phyloP scores from a whole-genome alignment of 2,329 filamentous ascomycete genomes.

The Aspergillus tubingensis region DNA sequence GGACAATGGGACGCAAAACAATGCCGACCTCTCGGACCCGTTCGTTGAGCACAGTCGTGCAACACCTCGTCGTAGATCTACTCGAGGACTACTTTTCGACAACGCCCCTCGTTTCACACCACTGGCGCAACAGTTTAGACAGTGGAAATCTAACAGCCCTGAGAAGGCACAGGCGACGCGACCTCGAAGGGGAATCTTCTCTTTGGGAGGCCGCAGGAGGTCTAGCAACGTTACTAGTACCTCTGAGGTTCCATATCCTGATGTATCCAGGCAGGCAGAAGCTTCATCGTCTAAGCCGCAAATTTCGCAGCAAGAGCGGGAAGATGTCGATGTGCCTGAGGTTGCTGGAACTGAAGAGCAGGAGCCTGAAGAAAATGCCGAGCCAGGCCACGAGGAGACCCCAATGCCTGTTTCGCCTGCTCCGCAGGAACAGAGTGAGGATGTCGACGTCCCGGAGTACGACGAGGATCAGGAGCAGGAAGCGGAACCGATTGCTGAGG shows the following conservation, averaged over 20 bases:
- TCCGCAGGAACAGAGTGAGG: too few species aligned
- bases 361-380: not conserved
- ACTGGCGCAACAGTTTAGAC: slow-evolving; percentile 61
- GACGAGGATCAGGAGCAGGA: not conserved
- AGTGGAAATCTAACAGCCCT: slow-evolving; percentile 65
- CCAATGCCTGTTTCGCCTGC: not conserved
- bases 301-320: slow-evolving; percentile 5
- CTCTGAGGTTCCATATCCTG: slow-evolving; percentile 25
- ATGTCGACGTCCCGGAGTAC: too few species aligned
- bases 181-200: slow-evolving; percentile 38
- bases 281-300: slow-evolving; percentile 19
- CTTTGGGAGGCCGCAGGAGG: slow-evolving; percentile 31
- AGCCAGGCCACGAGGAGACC: not conserved
- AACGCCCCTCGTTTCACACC: slow-evolving; percentile 62
- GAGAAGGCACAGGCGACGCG: slow-evolving; percentile 35
- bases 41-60: not conserved
- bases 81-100: slow-evolving; percentile 18
- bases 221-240: slow-evolving; percentile 14
- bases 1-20: not conserved
- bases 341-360: not conserved
- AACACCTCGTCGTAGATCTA: slow-evolving; percentile 1
- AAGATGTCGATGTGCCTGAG: not conserved
- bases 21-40: slow-evolving; percentile 6
- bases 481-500: not conserved
- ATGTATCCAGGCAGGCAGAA: slow-evolving; percentile 23